phyloP scores from a whole-genome alignment of 2,329 filamentous ascomycete genomes.

The Sarocladiaceae sp. region DNA sequence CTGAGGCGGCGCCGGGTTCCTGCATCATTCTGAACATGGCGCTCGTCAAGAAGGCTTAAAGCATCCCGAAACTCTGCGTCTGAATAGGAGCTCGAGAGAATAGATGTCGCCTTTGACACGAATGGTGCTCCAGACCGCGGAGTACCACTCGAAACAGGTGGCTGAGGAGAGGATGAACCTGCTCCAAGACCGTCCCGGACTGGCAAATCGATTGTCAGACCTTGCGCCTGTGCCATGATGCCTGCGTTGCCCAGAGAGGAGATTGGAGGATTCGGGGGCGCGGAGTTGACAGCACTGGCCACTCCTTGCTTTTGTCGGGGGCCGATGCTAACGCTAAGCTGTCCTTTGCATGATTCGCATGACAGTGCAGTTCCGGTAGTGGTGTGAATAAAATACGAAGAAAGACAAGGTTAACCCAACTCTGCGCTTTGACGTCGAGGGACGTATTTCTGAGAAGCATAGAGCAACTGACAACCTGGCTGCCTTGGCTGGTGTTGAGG shows the following conservation, averaged over 20 bases:
- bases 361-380: too few species aligned
- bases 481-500: too few species aligned
- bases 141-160: conserved; percentile 59
- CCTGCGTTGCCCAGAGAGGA: neutral
- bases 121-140: conserved; percentile 52
- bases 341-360: too few species aligned
- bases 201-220: neutral
- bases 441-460: too few species aligned
- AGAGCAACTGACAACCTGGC: too few species aligned
- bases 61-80: conserved; percentile 88
- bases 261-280: too few species aligned
- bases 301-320: too few species aligned
- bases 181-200: conserved; percentile 19
- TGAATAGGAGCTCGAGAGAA: conserved; percentile 87
- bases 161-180: conserved; percentile 68
- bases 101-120: conserved; percentile 72
- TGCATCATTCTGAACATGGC: conserved; percentile 64
- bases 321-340: too few species aligned
- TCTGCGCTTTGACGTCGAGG: too few species aligned
- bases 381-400: too few species aligned
- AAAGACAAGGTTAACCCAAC: too few species aligned
- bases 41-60: conserved; percentile 68
- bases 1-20: conserved; percentile 74
- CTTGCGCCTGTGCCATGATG: neutral
- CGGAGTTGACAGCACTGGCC: too few species aligned